Base-by-base conservation (phyloP, 345 rosid species). In the Angophora floribunda region DNA sequence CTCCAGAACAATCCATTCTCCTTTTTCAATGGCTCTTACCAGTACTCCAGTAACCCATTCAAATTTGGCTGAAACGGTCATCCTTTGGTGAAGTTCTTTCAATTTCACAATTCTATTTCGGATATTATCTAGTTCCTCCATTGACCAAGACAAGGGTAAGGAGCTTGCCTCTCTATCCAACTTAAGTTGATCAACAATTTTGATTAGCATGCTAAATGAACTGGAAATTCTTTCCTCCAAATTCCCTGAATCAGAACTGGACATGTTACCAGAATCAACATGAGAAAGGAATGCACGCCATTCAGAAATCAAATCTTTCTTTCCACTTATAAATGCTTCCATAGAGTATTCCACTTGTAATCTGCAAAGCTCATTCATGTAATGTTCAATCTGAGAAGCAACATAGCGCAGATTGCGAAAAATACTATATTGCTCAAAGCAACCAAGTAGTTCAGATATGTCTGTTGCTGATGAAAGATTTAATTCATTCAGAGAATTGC, bases 371-470 rank as follows among this genome's bases (percentile, higher is more conserved):
- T 96, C 97, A 87, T 92, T 93, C 88, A 96, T 88, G 92, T 93
- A 93, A 59, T 87, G 91, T 93, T 93, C 94, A 92, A 96, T 93
- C 91, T 92, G 93, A 91, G 96, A 87, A 85, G 93, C 94, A 88
- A 93, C 94, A 51, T 85, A 87, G 55, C 96, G 93, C 89, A 96
- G 92, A 92, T 92, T 92, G 59, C 98, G 96, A 87, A 92, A 94
- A n/a, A 96, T 96, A 88, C 96, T 93, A 89, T 95, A 96, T 89
- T 97, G 99, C 95, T 97, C 99, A 91, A 97, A 97, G 93, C 98
- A 93, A 88, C 99, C 99, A 86, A 97, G 97, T 87, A 97, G 91
- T 88, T 97, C 99, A 80, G 99, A 97, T 87, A 96, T 96, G 91
- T 97, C 99, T 84, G 99, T 95, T 26, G 97, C 95, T 87, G 99